phyloP scores from a whole-genome alignment of 192 early-diverging fungal species.

The Gaertneriomyces semiglobifer region DNA sequence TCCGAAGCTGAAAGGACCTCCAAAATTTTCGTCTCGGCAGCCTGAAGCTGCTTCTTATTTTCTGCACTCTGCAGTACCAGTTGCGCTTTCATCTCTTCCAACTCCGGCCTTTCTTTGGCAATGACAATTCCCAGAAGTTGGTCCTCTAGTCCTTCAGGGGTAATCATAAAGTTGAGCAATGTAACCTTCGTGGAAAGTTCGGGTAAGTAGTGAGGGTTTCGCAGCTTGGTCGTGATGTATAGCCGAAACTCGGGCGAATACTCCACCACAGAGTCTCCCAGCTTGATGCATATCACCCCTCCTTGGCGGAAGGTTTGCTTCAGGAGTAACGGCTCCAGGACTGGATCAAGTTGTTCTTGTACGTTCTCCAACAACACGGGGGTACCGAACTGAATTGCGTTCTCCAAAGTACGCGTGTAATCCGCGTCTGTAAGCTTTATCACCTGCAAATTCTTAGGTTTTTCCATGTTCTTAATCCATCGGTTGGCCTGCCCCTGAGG shows the following conservation, averaged over 20 bases:
- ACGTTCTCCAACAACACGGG: slow-evolving; percentile 60
- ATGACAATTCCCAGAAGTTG: slow-evolving; percentile 63
- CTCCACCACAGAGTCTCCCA: slow-evolving; percentile 56
- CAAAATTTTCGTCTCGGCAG: slow-evolving; percentile 62
- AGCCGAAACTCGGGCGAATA: slow-evolving; percentile 63
- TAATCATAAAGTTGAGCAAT: slow-evolving; percentile 62
- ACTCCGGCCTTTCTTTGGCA: slow-evolving; percentile 59
- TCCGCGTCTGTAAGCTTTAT: slow-evolving; percentile 57
- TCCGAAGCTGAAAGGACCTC: slow-evolving; percentile 56
- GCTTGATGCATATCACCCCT: slow-evolving; percentile 56
- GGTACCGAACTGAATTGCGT: slow-evolving; percentile 62
- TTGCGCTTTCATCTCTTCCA: slow-evolving; percentile 61
- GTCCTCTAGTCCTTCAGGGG: slow-evolving; percentile 61
- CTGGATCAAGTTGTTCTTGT: slow-evolving; percentile 56
- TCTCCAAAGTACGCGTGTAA: slow-evolving; percentile 56
- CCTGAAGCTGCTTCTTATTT: slow-evolving; percentile 60
- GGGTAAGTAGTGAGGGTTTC: slow-evolving; percentile 61
- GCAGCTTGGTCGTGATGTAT: slow-evolving; percentile 58
- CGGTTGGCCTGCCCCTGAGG: slow-evolving; percentile 61
- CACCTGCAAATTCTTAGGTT: slow-evolving; percentile 49
- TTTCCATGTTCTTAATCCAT: slow-evolving; percentile 65
- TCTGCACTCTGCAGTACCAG: slow-evolving; percentile 57
- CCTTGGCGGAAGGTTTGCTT: slow-evolving; percentile 65
- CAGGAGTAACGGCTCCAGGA: slow-evolving; percentile 55
- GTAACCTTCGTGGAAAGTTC: slow-evolving; percentile 62